These are phyloP conservation scores for Mesembryanthemum crystallinum DNA, from an alignment of 148 eudicot species.

Conservation along the genomic window DNA sequence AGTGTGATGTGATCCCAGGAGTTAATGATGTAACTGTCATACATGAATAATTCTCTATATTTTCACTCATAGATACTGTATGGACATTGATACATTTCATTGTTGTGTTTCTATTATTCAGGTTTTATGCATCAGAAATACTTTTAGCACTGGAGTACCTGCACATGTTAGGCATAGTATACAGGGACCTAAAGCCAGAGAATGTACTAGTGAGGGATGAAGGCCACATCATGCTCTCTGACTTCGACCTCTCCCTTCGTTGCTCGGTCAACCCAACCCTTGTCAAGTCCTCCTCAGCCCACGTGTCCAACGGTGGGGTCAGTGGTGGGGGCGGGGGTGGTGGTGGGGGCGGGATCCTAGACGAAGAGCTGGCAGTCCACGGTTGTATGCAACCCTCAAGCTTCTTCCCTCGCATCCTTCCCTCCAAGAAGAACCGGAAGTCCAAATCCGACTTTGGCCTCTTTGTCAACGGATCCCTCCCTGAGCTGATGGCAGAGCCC, in stretches of 20 bases:
- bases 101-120: constrained; percentile 19
- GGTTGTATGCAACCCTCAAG: constrained; percentile 68
- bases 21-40: too few relatives aligned
- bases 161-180: constrained; percentile 88
- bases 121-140: constrained; percentile 81
- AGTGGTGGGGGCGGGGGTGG: constrained; percentile 37
- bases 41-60: background rate
- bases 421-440: constrained; percentile 72
- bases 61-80: background rate
- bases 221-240: constrained; percentile 92
- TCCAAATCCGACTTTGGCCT: constrained; percentile 77
- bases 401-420: constrained; percentile 67
- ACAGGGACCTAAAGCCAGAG: constrained; percentile 89
- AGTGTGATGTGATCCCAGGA: too few relatives aligned
- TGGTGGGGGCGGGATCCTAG: constrained; percentile 41
- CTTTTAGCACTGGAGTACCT: constrained; percentile 83
- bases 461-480: constrained; percentile 62
- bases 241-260: constrained; percentile 83
- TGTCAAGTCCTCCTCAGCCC: constrained; percentile 62
- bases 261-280: constrained; percentile 90
- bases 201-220: constrained; percentile 77
- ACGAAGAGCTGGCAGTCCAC: constrained; percentile 43
- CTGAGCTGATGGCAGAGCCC: constrained; percentile 95
- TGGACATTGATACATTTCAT: constrained; percentile 6
- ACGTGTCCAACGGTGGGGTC: constrained; percentile 23